Percentiles rank a stretch among this genome's conserved stretches.
Evolutionary conservation across 176 grass and related monocot species (phyloP).

Genomic region (Triticum urartu): DNA sequence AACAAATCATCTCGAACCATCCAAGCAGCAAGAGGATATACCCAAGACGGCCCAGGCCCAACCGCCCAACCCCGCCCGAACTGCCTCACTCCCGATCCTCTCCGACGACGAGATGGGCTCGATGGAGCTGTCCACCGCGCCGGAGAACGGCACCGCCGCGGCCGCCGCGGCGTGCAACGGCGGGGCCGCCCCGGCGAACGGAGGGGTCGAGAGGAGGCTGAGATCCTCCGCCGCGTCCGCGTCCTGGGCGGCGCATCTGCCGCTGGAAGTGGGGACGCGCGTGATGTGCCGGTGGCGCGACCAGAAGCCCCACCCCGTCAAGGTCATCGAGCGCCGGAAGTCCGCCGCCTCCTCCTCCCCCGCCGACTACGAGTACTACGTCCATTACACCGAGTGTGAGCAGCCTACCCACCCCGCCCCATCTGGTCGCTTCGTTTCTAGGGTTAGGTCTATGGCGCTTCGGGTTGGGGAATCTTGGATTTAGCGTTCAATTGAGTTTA

Average conservation of each 20-base stretch:
- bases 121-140: conserved; percentile 61
- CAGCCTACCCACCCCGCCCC: neutral
- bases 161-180: conserved; percentile 54
- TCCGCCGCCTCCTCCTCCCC: conserved; percentile 33
- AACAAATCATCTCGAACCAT: neutral
- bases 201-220: conserved; percentile 49
- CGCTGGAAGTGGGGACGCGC: conserved; percentile 90
- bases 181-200: conserved; percentile 29
- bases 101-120: conserved; percentile 70
- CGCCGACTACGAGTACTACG: conserved; percentile 94
- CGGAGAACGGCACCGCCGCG: conserved; percentile 56
- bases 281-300: conserved; percentile 99
- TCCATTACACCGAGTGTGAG: conserved; percentile 98
- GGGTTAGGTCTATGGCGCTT: conserved; percentile 39
- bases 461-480: conserved; percentile 2
- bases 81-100: conserved; percentile 13
- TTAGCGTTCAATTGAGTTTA: neutral
- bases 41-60: conserved; percentile 34
- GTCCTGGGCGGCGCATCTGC: conserved; percentile 37
- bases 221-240: conserved; percentile 32
- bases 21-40: neutral
- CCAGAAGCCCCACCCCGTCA: conserved; percentile 92
- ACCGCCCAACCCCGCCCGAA: neutral
- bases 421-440: conserved; percentile 21
- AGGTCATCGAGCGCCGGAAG: conserved; percentile 97